Conservation (phyloP, 1,284 basidiomycete species). For the Sporisorium exsertum region DNA sequence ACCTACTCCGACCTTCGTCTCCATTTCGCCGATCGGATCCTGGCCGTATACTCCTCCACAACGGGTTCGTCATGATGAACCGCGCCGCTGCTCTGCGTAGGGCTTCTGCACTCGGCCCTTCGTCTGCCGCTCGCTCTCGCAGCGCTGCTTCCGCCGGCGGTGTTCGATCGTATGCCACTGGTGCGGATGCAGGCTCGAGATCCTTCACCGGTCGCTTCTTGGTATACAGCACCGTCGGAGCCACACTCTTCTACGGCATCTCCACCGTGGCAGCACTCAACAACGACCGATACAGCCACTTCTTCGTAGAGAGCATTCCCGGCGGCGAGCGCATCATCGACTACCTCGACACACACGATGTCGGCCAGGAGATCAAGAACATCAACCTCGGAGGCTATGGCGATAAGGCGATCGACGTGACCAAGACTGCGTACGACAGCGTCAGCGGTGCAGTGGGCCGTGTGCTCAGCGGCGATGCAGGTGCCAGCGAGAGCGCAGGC, state of each 20-base stretch:
- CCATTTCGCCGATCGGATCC: neutral
- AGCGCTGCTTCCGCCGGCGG: slow-evolving; percentile 8
- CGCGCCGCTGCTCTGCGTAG: slow-evolving; percentile 48
- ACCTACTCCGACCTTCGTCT: slow-evolving; percentile 4
- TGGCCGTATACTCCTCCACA: neutral
- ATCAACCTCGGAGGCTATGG: slow-evolving; percentile 71
- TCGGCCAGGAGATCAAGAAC: slow-evolving; percentile 49
- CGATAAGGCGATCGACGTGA: slow-evolving; percentile 73
- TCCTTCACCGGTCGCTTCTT: slow-evolving; percentile 51
- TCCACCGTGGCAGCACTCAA: slow-evolving; percentile 61
- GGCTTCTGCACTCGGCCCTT: slow-evolving; percentile 30
- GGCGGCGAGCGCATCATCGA: slow-evolving; percentile 76
- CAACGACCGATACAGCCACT: slow-evolving; percentile 73
- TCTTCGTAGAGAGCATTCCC: slow-evolving; percentile 84
- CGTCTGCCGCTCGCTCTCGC: slow-evolving; percentile 24
- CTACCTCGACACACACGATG: slow-evolving; percentile 61
- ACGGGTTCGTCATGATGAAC: slow-evolving; percentile 41
- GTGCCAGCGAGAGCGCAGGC: slow-evolving; percentile 37
- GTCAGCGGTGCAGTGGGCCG: slow-evolving; percentile 61
- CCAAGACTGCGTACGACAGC: slow-evolving; percentile 71
- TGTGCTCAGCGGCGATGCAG: slow-evolving; percentile 54
- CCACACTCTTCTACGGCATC: slow-evolving; percentile 63
- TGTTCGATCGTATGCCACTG: slow-evolving; percentile 42
- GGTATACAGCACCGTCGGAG: slow-evolving; percentile 48
- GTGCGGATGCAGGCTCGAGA: slow-evolving; percentile 26